Evolutionary conservation across 2,329 filamentous ascomycete genomes (phyloP), one percentile per base, ranked within the genome.

Genomic region (Huntiella omanensis): DNA sequence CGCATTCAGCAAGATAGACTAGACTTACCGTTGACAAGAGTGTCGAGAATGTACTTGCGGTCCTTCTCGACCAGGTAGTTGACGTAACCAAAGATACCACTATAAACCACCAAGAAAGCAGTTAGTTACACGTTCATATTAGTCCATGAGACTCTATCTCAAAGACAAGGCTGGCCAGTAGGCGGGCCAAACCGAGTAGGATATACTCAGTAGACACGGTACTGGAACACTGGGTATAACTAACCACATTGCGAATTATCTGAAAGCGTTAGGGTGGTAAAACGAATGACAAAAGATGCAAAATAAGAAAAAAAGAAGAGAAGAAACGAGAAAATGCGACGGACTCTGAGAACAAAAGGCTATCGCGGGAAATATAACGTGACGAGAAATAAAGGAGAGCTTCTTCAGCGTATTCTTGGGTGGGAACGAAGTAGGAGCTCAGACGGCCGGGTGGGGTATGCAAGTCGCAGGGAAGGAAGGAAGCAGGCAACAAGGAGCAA

Each of bases 61-160:
- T 96, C 88, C 76, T 93, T 95, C 75, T 96, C 91, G 63, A 96
- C 86, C 63, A 96, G 71, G 69, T 96, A 96, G 72, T 96, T 96
- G 71, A 96, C 84, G 74, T 96, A 96, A 59, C 88, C 88, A 70
- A 96, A 92, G 67, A 91, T 92, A 65, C 84, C 84, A 79, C 83
- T 88, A 54, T 51, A 50, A 50, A 7, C 22, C 22, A 28, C 22
- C 22, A 28, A 28, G 22, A 28, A 28, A 32, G 12, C 17, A 37
- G 38, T 35, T 46, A 22, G 38, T 15, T 34, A 15, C 33, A 15
- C 12, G 40, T 17, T 39, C 19, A 46, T 2, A 28, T 10, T 3
- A 10, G 46, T 50, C 40, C 40, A 33, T 41, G 45, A 13, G 22
- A 28, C 22, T 28, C 22, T 28, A 28, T 28, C 22, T 5, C 22